phyloP scores from a whole-genome alignment of 2,329 filamentous ascomycete genomes.

The Conoideocrella luteorostrata region DNA sequence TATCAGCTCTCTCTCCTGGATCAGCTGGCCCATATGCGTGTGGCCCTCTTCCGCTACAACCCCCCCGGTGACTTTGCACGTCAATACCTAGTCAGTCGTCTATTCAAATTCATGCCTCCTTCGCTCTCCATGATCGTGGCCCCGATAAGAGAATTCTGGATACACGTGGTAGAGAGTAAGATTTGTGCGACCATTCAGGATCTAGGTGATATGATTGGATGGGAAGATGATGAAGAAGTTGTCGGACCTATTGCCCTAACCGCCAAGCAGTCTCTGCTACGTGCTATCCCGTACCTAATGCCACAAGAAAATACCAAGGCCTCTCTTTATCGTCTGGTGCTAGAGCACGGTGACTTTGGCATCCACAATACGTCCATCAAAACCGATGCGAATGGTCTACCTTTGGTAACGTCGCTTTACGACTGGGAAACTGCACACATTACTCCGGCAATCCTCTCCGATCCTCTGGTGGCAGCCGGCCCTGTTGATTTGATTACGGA shows the following conservation, averaged over 20 bases:
- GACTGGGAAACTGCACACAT: constrained; percentile 25
- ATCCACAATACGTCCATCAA: constrained; percentile 23
- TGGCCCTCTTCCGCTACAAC: constrained; percentile 15
- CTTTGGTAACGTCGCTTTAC: constrained; percentile 21
- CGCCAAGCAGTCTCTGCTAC: constrained; percentile 21
- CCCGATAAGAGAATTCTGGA: constrained; percentile 23
- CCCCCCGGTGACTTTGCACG: constrained; percentile 11
- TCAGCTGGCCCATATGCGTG: constrained; percentile 14
- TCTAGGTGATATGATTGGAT: constrained; percentile 11
- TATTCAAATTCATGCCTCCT: not conserved
- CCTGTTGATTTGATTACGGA: constrained; percentile 13
- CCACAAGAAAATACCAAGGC: constrained; percentile 8
- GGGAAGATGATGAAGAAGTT: not conserved
- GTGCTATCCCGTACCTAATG: constrained; percentile 17
- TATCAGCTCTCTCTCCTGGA: too few relatives aligned
- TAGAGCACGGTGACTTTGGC: constrained; percentile 28
- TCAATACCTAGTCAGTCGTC: constrained; percentile 10
- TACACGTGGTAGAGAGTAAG: constrained; percentile 18
- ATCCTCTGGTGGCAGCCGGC: constrained; percentile 14
- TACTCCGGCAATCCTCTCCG: constrained; percentile 23
- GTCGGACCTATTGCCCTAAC: constrained; percentile 9
- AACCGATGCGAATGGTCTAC: constrained; percentile 5
- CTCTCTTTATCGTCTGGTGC: constrained; percentile 22
- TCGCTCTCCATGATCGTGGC: constrained; percentile 11
- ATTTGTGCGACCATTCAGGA: constrained; percentile 21